Evolutionary conservation across 2,329 filamentous ascomycete species (phyloP), one percentile per base, ranked within the genome.

Genomic region (Ophiognomonia clavigignenti-juglandacearum): DNA sequence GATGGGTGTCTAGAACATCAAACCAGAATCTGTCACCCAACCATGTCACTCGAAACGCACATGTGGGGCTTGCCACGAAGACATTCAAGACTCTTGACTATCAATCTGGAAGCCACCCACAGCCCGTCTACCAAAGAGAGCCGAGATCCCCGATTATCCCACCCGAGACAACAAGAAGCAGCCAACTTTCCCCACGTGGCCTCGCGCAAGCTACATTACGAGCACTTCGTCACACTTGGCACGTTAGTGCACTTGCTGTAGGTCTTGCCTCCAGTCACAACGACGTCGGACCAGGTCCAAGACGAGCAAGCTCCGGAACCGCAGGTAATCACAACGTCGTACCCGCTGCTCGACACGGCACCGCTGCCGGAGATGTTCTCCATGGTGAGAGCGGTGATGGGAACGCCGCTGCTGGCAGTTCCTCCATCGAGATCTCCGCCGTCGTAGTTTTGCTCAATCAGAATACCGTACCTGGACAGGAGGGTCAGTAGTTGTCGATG

Each of bases 251-350:
- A 55, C 20, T 41, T 45, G 31, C 48, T 41, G 22, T 61, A 60
- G 20, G 31, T 45, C 26, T 39, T 50, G 43, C 78, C 78, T 37
- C 78, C 78, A 20, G 72, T 76, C 23, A 80, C 64, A 35, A 51
- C 58, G 52, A 75, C 70, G 39, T 62, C 66, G 18, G 59, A 65
- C 75, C 75, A 80, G 14, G 67, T 74, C 75, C 76, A 82, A 61
- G 68, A 64, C 4, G 64, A 69, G 64, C 75, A 78, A 40, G 66
- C 64, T 26, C 71, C 74, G 37, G 59, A 62, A 16, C 70, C 78
- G 54, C 78, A 82, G 8, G 79, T 68, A 45, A 81, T 73, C 55
- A 74, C 74, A 52, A 77, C 58, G 43, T 74, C 59, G 22, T 61
- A 66, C n/a, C 57, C 71, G 6, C 54, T 54, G 4, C 61, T 47